These are phyloP conservation scores for Clarkia xantiana DNA, from an alignment of 345 rosid genomes.

Conservation along the genomic window DNA sequence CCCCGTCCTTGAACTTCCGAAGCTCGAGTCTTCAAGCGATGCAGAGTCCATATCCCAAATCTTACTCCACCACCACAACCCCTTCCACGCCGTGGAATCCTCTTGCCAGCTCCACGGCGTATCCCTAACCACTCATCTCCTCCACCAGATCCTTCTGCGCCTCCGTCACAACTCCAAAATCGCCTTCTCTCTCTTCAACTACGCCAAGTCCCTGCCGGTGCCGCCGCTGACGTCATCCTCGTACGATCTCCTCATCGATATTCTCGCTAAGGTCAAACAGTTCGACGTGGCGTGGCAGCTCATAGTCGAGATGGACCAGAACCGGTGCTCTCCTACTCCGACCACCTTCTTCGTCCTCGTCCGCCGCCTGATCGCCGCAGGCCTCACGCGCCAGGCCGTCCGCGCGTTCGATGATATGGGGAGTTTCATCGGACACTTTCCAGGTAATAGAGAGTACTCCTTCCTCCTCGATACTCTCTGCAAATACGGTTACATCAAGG, in stretches of 20 bases:
- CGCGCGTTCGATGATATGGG: constrained; percentile 66
- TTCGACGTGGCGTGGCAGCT: constrained; percentile 77
- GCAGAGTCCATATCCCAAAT: constrained; percentile 59
- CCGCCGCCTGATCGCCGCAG: constrained; percentile 64
- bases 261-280: constrained; percentile 55
- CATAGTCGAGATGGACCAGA: constrained; percentile 48
- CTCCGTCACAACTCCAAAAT: constrained; percentile 68
- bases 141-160: constrained; percentile 79
- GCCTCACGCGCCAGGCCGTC: constrained; percentile 75
- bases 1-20: constrained; percentile 23
- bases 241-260: constrained; percentile 53
- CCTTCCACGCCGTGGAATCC: constrained; percentile 71
- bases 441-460: constrained; percentile 21
- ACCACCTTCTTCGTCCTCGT: constrained; percentile 52
- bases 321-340: constrained; percentile 17
- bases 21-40: constrained; percentile 39
- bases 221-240: constrained; percentile 18
- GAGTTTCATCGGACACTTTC: constrained; percentile 20
- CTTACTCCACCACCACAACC: constrained; percentile 65
- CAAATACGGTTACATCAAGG: constrained; percentile 56
- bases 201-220: constrained; percentile 34
- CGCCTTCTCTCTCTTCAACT: constrained; percentile 45
- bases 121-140: constrained; percentile 37
- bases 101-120: constrained; percentile 71
- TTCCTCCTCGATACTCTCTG: constrained; percentile 67